phyloP scores from a whole-genome alignment of 2,329 filamentous ascomycete genomes.

The Epichloe glyceriae region DNA sequence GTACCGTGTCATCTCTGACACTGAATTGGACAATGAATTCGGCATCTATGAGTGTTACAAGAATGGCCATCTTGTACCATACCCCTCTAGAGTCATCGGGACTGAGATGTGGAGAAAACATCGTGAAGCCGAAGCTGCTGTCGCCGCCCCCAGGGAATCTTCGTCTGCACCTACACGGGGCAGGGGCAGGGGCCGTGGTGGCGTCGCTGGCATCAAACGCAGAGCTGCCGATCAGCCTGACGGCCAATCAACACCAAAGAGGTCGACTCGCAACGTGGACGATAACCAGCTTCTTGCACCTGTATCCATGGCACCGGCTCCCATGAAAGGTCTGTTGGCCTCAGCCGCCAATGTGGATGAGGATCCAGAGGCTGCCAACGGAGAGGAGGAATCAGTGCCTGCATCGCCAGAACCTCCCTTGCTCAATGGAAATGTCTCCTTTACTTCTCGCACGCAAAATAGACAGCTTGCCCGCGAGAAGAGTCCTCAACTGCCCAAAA shows the following conservation, averaged over 20 bases:
- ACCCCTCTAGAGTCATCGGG: conserved; percentile 29
- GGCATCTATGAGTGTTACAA: conserved; percentile 28
- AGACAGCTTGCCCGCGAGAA: conserved; percentile 22
- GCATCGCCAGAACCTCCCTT: conserved; percentile 23
- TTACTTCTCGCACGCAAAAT: conserved; percentile 14
- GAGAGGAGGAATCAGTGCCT: conserved; percentile 23
- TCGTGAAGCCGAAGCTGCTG: conserved; percentile 25
- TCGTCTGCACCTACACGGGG: conserved; percentile 15
- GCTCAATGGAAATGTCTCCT: conserved; percentile 14
- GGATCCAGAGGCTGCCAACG: conserved; percentile 20
- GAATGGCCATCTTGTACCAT: conserved; percentile 30
- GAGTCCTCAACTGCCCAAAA: conserved; percentile 26
- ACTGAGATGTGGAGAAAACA: conserved; percentile 28
- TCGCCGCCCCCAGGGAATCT: conserved; percentile 16
- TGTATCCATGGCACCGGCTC: conserved; percentile 15
- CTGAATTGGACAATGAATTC: conserved; percentile 29
- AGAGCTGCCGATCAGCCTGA: conserved; percentile 37
- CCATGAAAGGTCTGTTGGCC: conserved; percentile 26
- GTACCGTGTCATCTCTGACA: conserved; percentile 31
- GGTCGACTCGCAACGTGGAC: conserved; percentile 23
- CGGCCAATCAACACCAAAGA: conserved; percentile 36
- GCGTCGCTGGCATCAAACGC: conserved; percentile 29
- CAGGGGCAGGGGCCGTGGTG: conserved; percentile 21
- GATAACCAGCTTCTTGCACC: conserved; percentile 15
- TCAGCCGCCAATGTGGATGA: conserved; percentile 24